Evolutionary conservation across 2,329 filamentous ascomycete genomes (phyloP).

Genomic region (Aspergillus alliaceus): DNA sequence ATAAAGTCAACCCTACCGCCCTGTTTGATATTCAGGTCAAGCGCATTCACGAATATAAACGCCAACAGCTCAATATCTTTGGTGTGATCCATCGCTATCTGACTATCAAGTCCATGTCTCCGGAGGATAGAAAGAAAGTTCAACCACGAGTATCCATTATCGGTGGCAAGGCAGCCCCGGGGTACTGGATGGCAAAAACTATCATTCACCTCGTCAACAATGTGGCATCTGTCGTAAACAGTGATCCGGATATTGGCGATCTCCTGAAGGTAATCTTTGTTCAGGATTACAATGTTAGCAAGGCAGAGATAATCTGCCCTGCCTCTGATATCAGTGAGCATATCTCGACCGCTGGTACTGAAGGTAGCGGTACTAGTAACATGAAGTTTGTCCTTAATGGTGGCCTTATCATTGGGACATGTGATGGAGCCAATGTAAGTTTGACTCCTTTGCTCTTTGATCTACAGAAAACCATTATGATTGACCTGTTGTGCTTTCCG

Average conservation of each 20-base stretch:
- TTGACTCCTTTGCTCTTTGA: background rate
- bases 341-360: constrained; percentile 95
- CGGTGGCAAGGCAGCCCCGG: constrained; percentile 94
- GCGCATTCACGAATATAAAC: constrained; percentile 99
- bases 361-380: constrained; percentile 86
- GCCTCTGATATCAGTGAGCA: constrained; percentile 97
- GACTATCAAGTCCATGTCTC: constrained; percentile 77
- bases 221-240: constrained; percentile 87
- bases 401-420: constrained; percentile 95
- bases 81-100: constrained; percentile 95
- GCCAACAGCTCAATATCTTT: constrained; percentile 98
- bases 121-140: constrained; percentile 82
- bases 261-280: constrained; percentile 96
- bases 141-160: constrained; percentile 91
- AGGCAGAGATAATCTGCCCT: constrained; percentile 93
- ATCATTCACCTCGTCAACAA: constrained; percentile 96
- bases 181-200: constrained; percentile 99
- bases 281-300: constrained; percentile 99
- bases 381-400: constrained; percentile 99
- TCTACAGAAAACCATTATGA: background rate
- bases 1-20: constrained; percentile 80
- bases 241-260: constrained; percentile 87
- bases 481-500: background rate
- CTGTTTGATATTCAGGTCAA: constrained; percentile 98
- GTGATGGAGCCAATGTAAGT: constrained; percentile 92